Evolutionary conservation across 306 rosid species (phyloP), one percentile per base, ranked within the genome.

Genomic region (Cicer yamashitae): DNA sequence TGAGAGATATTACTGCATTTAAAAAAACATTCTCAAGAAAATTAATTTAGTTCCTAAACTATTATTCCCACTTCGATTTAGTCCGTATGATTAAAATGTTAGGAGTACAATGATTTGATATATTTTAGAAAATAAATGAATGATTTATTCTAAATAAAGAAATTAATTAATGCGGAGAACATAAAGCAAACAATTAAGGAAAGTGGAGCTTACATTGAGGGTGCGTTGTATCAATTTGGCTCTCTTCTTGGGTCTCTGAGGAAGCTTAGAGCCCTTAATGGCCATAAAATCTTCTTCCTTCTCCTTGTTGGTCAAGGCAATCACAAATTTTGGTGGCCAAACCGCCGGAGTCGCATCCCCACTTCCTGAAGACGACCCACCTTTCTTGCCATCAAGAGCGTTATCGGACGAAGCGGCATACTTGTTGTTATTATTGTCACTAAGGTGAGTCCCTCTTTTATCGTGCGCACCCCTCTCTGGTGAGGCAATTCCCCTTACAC

Each of bases 221-320:
- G 91, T 90, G 39, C 96, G 93, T 82, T 90, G 97, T 39, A 91
- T 79, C 84, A 89, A 80, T 85, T 94, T 94, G 10, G 96, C 89
- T 76, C 98, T 85, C 82, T 90, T 94, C 60, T 90, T 94, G 78
- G 97, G 98, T 84, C 93, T 87, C 71, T 91, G 96, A 7, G 98
- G 97, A 18, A 94, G 84, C 67, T 94, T 94, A 5, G 98, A 88
- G 8, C 96, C 98, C 62, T 94, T 94, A 39, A 94, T 87, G 22
- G 96, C 91, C 66, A 91, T 81, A 82, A 94, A 94, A 88, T 94
- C 98, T 75, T 94, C 96, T 54, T 94, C 98, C 62, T 94, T 94
- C 89, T 91, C 98, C 72, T 94, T 94, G 76, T 90, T 90, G 10
- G 97, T 94, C 81, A 94, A 81, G 73, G 89, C 93, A 85, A 91